These are phyloP conservation scores for Phaeoacremonium minimum DNA, from an alignment of 2,329 filamentous ascomycete genomes.

Conservation along the genomic window DNA sequence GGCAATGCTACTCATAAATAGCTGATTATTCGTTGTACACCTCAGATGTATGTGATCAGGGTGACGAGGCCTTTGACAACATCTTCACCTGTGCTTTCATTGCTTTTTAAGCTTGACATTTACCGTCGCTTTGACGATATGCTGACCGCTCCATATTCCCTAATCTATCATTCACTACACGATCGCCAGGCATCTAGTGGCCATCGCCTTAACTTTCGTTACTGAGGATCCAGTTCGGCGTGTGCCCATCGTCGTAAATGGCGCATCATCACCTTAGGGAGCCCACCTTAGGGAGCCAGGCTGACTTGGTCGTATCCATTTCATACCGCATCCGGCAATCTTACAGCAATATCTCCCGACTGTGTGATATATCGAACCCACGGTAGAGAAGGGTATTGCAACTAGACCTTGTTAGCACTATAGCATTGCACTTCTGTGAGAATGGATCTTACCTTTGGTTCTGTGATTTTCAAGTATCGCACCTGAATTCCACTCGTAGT, in stretches of 20 bases:
- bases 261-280: background rate
- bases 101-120: too few relatives aligned
- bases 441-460: conserved; percentile 90
- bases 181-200: too few relatives aligned
- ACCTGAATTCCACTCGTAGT: conserved; percentile 99
- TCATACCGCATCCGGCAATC: conserved; percentile 85
- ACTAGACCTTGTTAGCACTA: conserved; percentile 39
- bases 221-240: conserved; percentile 22
- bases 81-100: too few relatives aligned
- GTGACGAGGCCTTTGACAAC: too few relatives aligned
- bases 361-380: conserved; percentile 99
- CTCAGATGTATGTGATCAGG: too few relatives aligned
- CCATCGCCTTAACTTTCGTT: too few relatives aligned
- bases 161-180: too few relatives aligned
- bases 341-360: conserved; percentile 91
- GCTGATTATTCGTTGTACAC: too few relatives aligned
- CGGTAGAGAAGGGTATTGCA: conserved; percentile 95
- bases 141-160: too few relatives aligned
- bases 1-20: too few relatives aligned
- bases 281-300: background rate
- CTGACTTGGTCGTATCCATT: background rate
- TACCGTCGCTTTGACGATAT: too few relatives aligned
- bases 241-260: conserved; percentile 11
- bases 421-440: background rate
- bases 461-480: conserved; percentile 97